Percentiles rank a stretch among this genome's conserved stretches.
These are phyloP conservation scores for Bruguiera sexangula DNA, from an alignment of 345 rosid genomes.

Conservation along the genomic window DNA sequence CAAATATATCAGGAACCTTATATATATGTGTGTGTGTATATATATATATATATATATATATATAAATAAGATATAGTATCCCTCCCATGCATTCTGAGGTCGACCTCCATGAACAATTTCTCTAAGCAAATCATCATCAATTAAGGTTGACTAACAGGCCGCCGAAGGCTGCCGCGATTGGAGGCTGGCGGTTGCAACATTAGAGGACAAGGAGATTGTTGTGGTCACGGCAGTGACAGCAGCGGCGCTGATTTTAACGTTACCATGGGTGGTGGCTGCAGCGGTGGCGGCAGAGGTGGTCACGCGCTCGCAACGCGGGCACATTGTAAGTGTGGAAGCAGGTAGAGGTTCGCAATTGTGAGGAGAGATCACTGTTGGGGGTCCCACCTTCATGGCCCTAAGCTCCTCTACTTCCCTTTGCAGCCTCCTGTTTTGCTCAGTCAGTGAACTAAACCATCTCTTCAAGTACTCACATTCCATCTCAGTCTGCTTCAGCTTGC, in stretches of 20 bases:
- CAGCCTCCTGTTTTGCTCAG: constrained; percentile 86
- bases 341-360: constrained; percentile 52
- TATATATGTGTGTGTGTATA: too few species aligned
- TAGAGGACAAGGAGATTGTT: constrained; percentile 30
- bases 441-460: constrained; percentile 87
- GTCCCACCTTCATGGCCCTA: constrained; percentile 70
- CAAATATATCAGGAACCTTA: constrained; percentile 1
- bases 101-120: not conserved
- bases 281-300: constrained; percentile 32
- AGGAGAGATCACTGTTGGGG: constrained; percentile 53
- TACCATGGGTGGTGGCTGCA: constrained; percentile 16
- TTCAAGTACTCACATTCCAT: constrained; percentile 91
- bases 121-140: not conserved
- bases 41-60: not conserved
- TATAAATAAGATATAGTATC: constrained; percentile 9
- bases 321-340: constrained; percentile 79
- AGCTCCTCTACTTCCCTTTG: constrained; percentile 94
- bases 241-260: constrained; percentile 21
- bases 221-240: constrained; percentile 13
- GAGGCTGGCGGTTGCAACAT: constrained; percentile 31
- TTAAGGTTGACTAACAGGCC: constrained; percentile 26
- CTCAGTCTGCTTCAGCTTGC: constrained; percentile 94
- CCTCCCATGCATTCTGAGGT: constrained; percentile 17
- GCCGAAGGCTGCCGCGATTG: constrained; percentile 47
- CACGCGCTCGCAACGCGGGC: constrained; percentile 91